A percentile compares a stretch with the other conserved stretches of the same genome.
These are phyloP conservation scores for Mortierella alpina DNA, from an alignment of 192 early-diverging fungal genomes.

Conservation along the genomic window DNA sequence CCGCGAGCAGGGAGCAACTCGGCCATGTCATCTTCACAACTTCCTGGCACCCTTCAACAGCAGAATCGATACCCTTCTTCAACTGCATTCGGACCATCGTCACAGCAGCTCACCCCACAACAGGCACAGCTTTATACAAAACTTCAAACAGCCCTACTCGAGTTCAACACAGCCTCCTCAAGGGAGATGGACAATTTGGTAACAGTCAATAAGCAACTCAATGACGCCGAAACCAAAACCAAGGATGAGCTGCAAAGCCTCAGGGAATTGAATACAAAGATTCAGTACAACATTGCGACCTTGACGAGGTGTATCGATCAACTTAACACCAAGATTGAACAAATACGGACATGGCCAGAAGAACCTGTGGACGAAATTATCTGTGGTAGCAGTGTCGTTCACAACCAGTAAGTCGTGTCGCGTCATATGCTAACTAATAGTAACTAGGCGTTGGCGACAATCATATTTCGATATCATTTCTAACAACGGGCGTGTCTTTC, in stretches of 20 bases:
- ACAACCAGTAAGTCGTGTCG: slow-evolving; percentile 69
- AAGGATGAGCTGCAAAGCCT: slow-evolving; percentile 70
- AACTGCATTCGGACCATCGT: slow-evolving; percentile 16
- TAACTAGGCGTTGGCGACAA: background rate
- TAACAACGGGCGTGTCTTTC: slow-evolving; percentile 37
- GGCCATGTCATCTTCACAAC: slow-evolving; percentile 35
- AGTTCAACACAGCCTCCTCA: slow-evolving; percentile 68
- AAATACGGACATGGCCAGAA: slow-evolving; percentile 66
- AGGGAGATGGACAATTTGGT: slow-evolving; percentile 75
- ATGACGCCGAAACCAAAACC: slow-evolving; percentile 76
- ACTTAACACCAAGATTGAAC: slow-evolving; percentile 61
- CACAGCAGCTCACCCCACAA: slow-evolving; percentile 50
- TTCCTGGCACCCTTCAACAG: slow-evolving; percentile 19
- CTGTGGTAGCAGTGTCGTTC: slow-evolving; percentile 70
- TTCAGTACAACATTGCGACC: slow-evolving; percentile 73
- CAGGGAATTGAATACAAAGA: slow-evolving; percentile 56
- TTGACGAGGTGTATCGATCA: slow-evolving; percentile 73
- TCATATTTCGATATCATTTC: background rate
- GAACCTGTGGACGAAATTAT: slow-evolving; percentile 72
- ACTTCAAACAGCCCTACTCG: slow-evolving; percentile 55
- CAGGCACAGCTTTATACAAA: slow-evolving; percentile 74
- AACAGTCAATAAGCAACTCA: slow-evolving; percentile 73
- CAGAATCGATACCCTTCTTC: slow-evolving; percentile 40
- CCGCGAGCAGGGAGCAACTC: slow-evolving; percentile 32
- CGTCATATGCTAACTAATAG: background rate